These are phyloP conservation scores for Nakataea oryzae DNA, from an alignment of 2,329 filamentous ascomycete species.

Conservation along the genomic window DNA sequence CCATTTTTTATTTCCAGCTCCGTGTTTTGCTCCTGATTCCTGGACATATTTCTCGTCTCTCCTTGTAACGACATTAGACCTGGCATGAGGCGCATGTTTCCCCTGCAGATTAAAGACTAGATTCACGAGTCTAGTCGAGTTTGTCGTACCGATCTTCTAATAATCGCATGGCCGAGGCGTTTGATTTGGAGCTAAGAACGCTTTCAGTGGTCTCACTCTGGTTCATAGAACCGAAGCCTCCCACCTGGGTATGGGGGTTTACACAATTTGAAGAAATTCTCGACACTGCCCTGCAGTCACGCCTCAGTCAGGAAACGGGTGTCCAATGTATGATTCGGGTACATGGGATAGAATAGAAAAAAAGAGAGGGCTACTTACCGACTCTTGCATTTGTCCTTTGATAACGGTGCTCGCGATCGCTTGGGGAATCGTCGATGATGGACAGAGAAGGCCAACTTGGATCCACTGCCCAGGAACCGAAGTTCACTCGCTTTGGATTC, in stretches of 20 bases:
- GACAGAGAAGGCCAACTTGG: neutral
- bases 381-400: neutral
- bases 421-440: neutral
- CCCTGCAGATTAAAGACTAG: neutral
- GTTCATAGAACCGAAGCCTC: neutral
- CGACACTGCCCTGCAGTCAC: neutral
- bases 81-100: neutral
- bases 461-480: neutral
- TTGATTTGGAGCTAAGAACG: neutral
- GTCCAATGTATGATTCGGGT: neutral
- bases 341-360: neutral
- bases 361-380: neutral
- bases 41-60: neutral
- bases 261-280: neutral
- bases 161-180: neutral
- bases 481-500: too few species aligned
- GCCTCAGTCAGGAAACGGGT: neutral
- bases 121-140: neutral
- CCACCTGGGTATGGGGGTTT: neutral
- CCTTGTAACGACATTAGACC: neutral
- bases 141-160: neutral
- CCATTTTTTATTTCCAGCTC: neutral
- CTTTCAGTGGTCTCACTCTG: neutral
- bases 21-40: neutral
- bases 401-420: neutral